A percentile compares a stretch with the other conserved stretches of the same genome.
Conservation (phyloP, 768 basidiomycete genomes). For the Leccinum disarticulatum region DNA sequence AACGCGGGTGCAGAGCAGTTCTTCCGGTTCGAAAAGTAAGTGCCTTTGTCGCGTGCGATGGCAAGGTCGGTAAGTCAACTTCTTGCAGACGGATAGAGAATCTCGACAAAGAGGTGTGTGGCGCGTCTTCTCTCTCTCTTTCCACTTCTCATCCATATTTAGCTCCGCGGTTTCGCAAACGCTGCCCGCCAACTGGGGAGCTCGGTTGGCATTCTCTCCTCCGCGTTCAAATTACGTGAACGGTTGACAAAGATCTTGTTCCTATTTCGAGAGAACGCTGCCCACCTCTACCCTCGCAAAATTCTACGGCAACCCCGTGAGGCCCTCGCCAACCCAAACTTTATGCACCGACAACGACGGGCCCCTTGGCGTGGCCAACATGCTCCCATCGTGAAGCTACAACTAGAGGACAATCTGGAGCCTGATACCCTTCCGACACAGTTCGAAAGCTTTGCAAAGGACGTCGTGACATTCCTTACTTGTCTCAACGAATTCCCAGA, state of each 20-base stretch:
- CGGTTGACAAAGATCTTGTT: slow-evolving; percentile 50
- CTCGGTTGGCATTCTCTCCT: slow-evolving; percentile 56
- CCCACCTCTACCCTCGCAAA: slow-evolving; percentile 53
- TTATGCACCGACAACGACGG: slow-evolving; percentile 33
- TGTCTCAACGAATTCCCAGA: slow-evolving; percentile 58
- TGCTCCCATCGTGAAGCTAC: slow-evolving; percentile 38
- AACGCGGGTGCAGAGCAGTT: slow-evolving; percentile 51
- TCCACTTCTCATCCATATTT: slow-evolving; percentile 11
- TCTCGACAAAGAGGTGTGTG: slow-evolving; percentile 47
- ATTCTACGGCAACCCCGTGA: slow-evolving; percentile 41
- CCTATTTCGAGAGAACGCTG: slow-evolving; percentile 57
- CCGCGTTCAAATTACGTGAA: slow-evolving; percentile 50
- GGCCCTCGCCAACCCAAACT: slow-evolving; percentile 37
- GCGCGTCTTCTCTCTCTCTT: background rate
- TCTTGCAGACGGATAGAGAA: slow-evolving; percentile 43
- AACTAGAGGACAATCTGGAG: slow-evolving; percentile 43
- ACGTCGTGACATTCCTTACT: slow-evolving; percentile 52
- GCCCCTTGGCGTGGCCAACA: slow-evolving; percentile 33
- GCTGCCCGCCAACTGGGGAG: slow-evolving; percentile 56
- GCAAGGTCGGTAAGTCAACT: slow-evolving; percentile 6
- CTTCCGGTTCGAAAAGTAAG: slow-evolving; percentile 47
- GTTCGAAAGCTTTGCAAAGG: slow-evolving; percentile 45
- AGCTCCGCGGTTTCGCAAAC: slow-evolving; percentile 55
- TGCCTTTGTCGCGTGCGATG: background rate
- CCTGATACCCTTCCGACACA: slow-evolving; percentile 49